Evolutionary conservation across 176 grass and related monocot species (phyloP).

Genomic region (Panicum miliaceum): DNA sequence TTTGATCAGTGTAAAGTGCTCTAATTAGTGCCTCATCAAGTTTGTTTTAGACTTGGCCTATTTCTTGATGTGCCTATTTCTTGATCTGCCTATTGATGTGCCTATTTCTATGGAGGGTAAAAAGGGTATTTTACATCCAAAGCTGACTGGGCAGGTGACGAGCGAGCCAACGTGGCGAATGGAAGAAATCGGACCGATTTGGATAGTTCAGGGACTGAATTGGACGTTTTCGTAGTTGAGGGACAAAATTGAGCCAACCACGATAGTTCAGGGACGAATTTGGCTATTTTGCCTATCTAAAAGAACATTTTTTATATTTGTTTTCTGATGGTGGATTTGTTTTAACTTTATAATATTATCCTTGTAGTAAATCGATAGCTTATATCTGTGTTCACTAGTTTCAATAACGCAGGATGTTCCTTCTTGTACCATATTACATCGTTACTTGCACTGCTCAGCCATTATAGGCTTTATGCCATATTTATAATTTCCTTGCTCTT

Average conservation of each 20-base stretch:
- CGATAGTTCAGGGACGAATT: no score
- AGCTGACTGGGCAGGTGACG: no score
- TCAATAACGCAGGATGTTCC: not conserved
- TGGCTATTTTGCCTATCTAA: no score
- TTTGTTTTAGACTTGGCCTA: not conserved
- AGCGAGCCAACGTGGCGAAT: no score
- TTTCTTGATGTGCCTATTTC: not conserved
- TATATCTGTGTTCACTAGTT: slow-evolving; percentile 10
- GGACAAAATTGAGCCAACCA: no score
- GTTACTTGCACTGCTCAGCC: not conserved
- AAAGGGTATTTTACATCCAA: no score
- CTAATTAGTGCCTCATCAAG: not conserved
- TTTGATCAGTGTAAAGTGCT: not conserved
- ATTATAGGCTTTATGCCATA: not conserved
- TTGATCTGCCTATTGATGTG: no score
- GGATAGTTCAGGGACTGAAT: no score
- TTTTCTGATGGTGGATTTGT: slow-evolving; percentile 10
- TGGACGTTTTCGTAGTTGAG: no score
- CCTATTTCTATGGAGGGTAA: no score
- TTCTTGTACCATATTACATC: slow-evolving; percentile 7
- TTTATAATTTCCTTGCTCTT: slow-evolving; percentile 20
- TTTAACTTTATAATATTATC: not conserved
- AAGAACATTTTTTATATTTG: not conserved
- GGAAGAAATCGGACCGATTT: no score
- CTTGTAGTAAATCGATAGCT: not conserved